Percentiles rank a stretch among this genome's conserved stretches.
These are phyloP conservation scores for Aquanectria penicillioides DNA, from an alignment of 2,329 filamentous ascomycete species.

Conservation along the genomic window DNA sequence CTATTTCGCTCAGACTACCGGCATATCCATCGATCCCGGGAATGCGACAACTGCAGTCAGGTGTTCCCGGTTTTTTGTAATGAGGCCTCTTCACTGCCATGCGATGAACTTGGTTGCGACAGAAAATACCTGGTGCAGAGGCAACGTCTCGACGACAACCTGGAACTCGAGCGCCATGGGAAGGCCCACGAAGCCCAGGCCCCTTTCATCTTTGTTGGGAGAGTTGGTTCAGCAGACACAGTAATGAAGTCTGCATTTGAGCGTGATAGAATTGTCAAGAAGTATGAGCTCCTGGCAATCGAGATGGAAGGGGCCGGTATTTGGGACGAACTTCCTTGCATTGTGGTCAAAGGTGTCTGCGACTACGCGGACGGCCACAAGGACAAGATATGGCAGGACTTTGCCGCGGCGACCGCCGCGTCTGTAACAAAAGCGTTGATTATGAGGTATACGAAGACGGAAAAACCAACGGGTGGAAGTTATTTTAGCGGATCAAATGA, in stretches of 20 bases:
- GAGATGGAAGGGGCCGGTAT: conserved; percentile 49
- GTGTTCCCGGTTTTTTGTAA: neutral
- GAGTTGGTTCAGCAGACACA: conserved; percentile 49
- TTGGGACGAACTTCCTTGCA: conserved; percentile 46
- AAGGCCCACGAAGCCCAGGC: neutral
- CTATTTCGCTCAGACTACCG: conserved; percentile 25
- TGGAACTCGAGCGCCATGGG: neutral
- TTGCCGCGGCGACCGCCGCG: conserved; percentile 51
- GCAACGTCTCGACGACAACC: neutral
- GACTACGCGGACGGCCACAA: conserved; percentile 44
- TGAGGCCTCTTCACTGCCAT: neutral
- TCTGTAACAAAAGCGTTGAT: conserved; percentile 54
- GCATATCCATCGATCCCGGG: conserved; percentile 17
- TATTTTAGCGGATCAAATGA: too few species aligned
- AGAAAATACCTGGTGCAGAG: neutral
- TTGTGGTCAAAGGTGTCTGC: conserved; percentile 52
- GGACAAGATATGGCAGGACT: conserved; percentile 48
- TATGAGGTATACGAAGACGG: neutral
- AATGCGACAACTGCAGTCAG: neutral
- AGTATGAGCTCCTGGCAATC: conserved; percentile 33
- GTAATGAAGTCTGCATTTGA: conserved; percentile 49
- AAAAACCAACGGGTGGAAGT: too few species aligned
- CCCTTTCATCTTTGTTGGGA: conserved; percentile 46
- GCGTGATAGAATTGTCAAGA: conserved; percentile 45
- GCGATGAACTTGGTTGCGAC: conserved; percentile 14